These are phyloP conservation scores for Colletotrichum eleusines DNA, from an alignment of 2,329 filamentous ascomycete species.

Conservation along the genomic window DNA sequence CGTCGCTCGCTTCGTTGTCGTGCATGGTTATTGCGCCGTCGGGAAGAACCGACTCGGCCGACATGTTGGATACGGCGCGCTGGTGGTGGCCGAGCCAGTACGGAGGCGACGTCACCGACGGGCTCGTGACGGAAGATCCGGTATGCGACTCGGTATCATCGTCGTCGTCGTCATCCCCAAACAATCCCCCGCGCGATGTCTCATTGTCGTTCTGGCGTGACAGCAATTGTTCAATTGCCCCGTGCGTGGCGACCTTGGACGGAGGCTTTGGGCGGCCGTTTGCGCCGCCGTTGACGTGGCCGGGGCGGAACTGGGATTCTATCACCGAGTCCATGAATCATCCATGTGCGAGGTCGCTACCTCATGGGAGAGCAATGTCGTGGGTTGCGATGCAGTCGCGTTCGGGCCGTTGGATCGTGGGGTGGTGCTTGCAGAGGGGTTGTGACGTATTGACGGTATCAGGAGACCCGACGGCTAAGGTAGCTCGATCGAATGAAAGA, in stretches of 20 bases:
- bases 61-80: constrained; percentile 56
- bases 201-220: constrained; percentile 37
- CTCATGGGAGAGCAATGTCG: constrained; percentile 31
- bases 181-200: constrained; percentile 25
- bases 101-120: constrained; percentile 55
- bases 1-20: constrained; percentile 69
- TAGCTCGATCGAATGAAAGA: constrained; percentile 5
- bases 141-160: constrained; percentile 33
- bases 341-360: constrained; percentile 40
- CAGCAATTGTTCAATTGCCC: constrained; percentile 25
- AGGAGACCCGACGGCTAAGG: constrained; percentile 11
- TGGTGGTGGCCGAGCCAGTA: constrained; percentile 58
- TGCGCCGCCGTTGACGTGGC: constrained; percentile 27
- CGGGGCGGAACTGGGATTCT: constrained; percentile 37
- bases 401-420: not conserved
- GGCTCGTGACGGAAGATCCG: constrained; percentile 37
- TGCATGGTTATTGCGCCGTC: constrained; percentile 69
- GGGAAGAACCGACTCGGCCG: constrained; percentile 62
- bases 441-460: constrained; percentile 39
- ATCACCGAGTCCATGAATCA: constrained; percentile 43
- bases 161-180: constrained; percentile 37
- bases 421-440: constrained; percentile 6
- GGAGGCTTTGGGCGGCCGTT: constrained; percentile 28
- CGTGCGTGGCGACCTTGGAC: constrained; percentile 23
- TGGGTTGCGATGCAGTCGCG: constrained; percentile 9